phyloP scores from a whole-genome alignment of 306 rosid genomes.

The Vicia villosa region DNA sequence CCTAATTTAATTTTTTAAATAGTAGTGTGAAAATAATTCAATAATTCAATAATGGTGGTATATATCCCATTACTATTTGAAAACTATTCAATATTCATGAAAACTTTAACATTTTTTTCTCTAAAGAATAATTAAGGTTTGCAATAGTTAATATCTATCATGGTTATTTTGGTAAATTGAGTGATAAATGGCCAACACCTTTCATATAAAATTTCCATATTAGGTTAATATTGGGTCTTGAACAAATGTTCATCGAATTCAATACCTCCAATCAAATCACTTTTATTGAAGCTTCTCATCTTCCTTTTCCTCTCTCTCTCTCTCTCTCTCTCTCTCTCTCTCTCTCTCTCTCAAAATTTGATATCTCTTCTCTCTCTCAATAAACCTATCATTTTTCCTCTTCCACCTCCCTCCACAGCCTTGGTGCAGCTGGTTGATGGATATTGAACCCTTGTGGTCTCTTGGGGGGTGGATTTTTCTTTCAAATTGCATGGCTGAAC shows the following conservation, averaged over 20 bases:
- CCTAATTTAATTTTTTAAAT: background rate
- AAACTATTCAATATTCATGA: background rate
- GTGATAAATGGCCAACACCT: conserved; percentile 37
- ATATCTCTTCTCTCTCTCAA: conserved; percentile 30
- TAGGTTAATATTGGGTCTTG: conserved; percentile 53
- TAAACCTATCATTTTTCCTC: conserved; percentile 14
- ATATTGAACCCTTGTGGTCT: conserved; percentile 97
- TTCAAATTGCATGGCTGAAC: conserved; percentile 92
- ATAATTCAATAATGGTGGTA: background rate
- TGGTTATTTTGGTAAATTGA: conserved; percentile 56
- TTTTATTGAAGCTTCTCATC: conserved; percentile 81
- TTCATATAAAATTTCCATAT: conserved; percentile 57
- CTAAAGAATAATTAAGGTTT: conserved; percentile 11
- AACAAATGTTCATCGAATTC: conserved; percentile 65
- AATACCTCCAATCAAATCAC: conserved; percentile 64
- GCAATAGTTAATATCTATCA: background rate
- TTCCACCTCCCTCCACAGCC: conserved; percentile 44
- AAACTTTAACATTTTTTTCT: background rate
- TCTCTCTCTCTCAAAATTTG: conserved; percentile 14
- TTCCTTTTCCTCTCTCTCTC: background rate
- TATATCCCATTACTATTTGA: background rate
- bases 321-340: conserved; percentile 5
- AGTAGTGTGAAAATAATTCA: background rate
- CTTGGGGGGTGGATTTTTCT: conserved; percentile 97
- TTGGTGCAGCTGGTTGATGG: conserved; percentile 90